Evolutionary conservation across 768 basidiomycete species (phyloP).

Genomic region (Lyophyllum atratum): DNA sequence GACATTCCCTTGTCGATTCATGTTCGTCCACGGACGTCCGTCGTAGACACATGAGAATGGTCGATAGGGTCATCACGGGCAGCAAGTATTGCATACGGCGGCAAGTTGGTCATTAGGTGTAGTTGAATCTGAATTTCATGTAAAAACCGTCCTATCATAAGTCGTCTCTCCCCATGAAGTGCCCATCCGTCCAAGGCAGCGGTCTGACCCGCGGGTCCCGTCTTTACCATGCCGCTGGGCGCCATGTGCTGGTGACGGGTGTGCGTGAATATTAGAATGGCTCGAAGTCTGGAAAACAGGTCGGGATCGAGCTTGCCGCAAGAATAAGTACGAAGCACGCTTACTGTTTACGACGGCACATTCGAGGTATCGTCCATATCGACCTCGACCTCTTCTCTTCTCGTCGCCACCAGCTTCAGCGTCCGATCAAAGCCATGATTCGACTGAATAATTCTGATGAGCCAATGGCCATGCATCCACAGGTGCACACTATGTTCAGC

Average conservation of each 20-base stretch:
- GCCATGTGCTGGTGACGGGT: background rate
- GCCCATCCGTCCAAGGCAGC: background rate
- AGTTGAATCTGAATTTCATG: conserved; percentile 1
- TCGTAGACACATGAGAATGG: background rate
- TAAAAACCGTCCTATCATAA: background rate
- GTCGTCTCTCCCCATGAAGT: background rate
- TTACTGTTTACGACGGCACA: conserved; percentile 4
- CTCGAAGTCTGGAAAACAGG: background rate
- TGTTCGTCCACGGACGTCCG: background rate
- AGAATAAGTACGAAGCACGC: background rate
- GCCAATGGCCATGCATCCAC: conserved; percentile 4
- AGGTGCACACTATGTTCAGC: background rate
- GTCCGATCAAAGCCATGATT: conserved; percentile 77
- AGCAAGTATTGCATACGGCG: background rate
- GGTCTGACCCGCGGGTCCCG: background rate
- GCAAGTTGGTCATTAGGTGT: background rate
- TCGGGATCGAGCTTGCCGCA: background rate
- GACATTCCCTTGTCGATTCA: background rate
- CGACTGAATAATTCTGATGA: conserved; percentile 41
- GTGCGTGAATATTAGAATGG: background rate
- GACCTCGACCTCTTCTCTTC: conserved; percentile 51
- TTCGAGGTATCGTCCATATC: conserved; percentile 8
- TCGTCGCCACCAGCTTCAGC: conserved; percentile 56
- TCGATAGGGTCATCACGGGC: background rate
- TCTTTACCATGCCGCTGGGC: background rate